Evolutionary conservation across 2,329 filamentous ascomycete genomes (phyloP).

Genomic region (Incumbomyces lentus): DNA sequence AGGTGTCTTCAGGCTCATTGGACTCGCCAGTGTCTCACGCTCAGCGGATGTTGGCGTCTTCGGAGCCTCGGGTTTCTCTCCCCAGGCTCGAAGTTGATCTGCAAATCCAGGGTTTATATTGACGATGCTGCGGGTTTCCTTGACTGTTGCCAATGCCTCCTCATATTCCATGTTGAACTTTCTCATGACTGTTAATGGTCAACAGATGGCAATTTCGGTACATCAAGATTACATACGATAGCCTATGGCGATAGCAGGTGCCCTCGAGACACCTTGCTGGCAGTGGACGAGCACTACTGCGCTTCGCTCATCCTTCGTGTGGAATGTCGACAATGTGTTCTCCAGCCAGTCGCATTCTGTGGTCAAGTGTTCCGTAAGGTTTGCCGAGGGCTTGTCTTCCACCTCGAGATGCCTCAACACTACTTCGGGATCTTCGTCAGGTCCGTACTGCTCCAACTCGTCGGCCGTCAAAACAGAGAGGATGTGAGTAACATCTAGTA

Average conservation of each 20-base stretch:
- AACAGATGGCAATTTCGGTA: not conserved
- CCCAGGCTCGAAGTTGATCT: conserved; percentile 17
- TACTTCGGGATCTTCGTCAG: not conserved
- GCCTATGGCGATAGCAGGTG: conserved; percentile 17
- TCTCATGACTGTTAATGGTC: conserved; percentile 16
- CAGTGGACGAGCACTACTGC: conserved; percentile 19
- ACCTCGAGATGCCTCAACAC: conserved; percentile 16
- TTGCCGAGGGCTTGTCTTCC: conserved; percentile 17
- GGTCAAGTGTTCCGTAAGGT: conserved; percentile 17
- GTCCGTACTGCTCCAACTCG: conserved; percentile 8
- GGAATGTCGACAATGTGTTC: not conserved
- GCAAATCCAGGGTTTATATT: conserved; percentile 18
- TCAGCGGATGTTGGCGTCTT: not conserved
- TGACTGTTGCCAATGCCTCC: conserved; percentile 13
- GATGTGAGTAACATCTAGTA: conserved; percentile 10
- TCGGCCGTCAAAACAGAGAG: conserved; percentile 8
- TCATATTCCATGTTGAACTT: conserved; percentile 12
- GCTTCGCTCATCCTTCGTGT: not conserved
- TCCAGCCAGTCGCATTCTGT: conserved; percentile 20
- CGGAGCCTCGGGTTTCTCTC: not conserved
- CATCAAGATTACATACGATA: conserved; percentile 15
- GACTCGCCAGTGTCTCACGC: not conserved
- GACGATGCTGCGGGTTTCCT: conserved; percentile 14
- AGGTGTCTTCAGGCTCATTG: not conserved
- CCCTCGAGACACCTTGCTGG: conserved; percentile 20